Conservation (phyloP, 371 early-diverging fungal species). For the Apophysomyces trapeziformis region DNA sequence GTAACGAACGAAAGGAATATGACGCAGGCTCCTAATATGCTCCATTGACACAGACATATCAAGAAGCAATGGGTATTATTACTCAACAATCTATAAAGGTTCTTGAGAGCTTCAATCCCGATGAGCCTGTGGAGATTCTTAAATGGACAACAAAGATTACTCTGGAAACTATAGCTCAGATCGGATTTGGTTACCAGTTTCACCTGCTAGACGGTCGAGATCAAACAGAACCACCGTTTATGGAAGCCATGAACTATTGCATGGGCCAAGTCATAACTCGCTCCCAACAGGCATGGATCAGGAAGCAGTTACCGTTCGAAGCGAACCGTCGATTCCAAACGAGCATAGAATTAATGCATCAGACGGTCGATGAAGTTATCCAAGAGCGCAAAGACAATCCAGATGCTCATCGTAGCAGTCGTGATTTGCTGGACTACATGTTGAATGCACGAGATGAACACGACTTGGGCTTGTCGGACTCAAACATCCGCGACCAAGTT, state of each 20-base stretch:
- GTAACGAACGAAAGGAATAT: slow-evolving; percentile 1
- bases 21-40: background rate
- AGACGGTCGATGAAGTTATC: slow-evolving; percentile 30
- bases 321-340: slow-evolving; percentile 20
- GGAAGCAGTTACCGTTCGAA: slow-evolving; percentile 33
- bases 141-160: slow-evolving; percentile 48
- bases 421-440: slow-evolving; percentile 54
- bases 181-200: slow-evolving; percentile 51
- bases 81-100: slow-evolving; percentile 23
- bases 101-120: slow-evolving; percentile 19
- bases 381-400: slow-evolving; percentile 13
- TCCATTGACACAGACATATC: slow-evolving; percentile 19
- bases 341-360: slow-evolving; percentile 24
- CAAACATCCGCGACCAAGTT: slow-evolving; percentile 48
- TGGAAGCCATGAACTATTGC: slow-evolving; percentile 43
- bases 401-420: slow-evolving; percentile 13
- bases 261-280: slow-evolving; percentile 29
- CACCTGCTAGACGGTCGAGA: slow-evolving; percentile 35
- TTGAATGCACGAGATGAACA: slow-evolving; percentile 36
- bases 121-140: slow-evolving; percentile 25
- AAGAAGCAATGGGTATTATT: slow-evolving; percentile 26
- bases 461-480: slow-evolving; percentile 27
- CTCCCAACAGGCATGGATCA: slow-evolving; percentile 20
- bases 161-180: slow-evolving; percentile 35
- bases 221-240: slow-evolving; percentile 35